Conservation (phyloP, 352 stramenopile species). For the Globisporangium nagaii region DNA sequence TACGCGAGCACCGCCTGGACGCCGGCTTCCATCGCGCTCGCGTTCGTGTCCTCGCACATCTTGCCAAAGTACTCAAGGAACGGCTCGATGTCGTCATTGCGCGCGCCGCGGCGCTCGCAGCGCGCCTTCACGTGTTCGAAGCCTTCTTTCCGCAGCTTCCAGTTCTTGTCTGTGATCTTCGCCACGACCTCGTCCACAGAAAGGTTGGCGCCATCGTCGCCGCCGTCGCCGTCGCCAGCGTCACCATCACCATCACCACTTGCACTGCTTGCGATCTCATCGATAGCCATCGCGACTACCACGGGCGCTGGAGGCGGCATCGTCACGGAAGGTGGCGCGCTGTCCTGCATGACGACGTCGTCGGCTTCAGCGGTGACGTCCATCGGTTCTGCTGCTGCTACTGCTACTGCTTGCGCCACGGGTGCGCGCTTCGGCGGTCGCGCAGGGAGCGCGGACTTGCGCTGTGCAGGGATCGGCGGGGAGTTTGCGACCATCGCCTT, state of each 20-base stretch:
- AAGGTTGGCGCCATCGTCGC: conserved; percentile 8
- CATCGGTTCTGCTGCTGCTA: conserved; percentile 4
- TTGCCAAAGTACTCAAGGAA: conserved; percentile 65
- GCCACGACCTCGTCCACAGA: conserved; percentile 44
- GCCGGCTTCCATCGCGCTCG: conserved; percentile 72
- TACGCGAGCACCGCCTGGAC: conserved; percentile 75
- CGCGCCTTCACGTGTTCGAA: conserved; percentile 69
- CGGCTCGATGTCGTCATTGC: conserved; percentile 35
- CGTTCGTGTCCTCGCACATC: conserved; percentile 82
- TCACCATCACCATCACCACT: neutral
- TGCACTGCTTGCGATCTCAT: neutral
- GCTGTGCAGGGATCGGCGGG: conserved; percentile 19
- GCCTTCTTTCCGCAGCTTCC: conserved; percentile 80
- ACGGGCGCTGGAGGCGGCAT: conserved; percentile 6
- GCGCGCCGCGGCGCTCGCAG: conserved; percentile 44
- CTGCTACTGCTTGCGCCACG: neutral
- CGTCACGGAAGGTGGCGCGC: neutral
- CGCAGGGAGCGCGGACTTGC: conserved; percentile 6
- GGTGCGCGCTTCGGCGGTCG: neutral
- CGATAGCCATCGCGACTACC: conserved; percentile 1
- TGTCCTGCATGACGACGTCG: conserved; percentile 20
- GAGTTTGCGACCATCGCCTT: conserved; percentile 17
- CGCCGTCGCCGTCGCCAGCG: neutral
- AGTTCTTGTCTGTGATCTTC: conserved; percentile 79
- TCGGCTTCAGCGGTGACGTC: conserved; percentile 9